These are phyloP conservation scores for Mallotus nudiflorus DNA, from an alignment of 345 rosid species.

Conservation along the genomic window DNA sequence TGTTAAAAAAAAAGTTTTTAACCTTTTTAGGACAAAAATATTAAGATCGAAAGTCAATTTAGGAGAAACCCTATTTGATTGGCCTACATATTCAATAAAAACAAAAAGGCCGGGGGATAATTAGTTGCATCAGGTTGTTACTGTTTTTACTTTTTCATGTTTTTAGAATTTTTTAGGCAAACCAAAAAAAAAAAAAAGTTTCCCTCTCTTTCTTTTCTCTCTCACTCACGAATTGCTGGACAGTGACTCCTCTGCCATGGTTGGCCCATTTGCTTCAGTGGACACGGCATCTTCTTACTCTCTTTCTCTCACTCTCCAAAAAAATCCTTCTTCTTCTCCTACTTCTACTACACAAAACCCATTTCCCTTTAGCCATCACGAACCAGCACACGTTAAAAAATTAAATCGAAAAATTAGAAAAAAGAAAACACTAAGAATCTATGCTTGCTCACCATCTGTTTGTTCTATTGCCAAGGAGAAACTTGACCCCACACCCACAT, in stretches of 20 bases:
- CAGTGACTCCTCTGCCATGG: conserved; percentile 26
- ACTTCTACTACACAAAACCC: background rate
- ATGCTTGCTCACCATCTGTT: conserved; percentile 48
- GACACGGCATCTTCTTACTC: conserved; percentile 28
- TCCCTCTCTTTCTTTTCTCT: background rate
- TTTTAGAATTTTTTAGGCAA: no score
- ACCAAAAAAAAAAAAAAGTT: no score
- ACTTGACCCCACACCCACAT: background rate
- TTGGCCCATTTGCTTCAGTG: conserved; percentile 29
- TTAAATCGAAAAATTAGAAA: background rate
- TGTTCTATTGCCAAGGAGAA: conserved; percentile 22
- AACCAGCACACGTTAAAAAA: no score
- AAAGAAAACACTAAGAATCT: conserved; percentile 33
- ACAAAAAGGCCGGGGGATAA: no score
- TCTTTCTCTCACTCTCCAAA: background rate
- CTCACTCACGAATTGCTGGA: conserved; percentile 7
- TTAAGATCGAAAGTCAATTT: no score
- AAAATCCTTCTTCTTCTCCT: background rate
- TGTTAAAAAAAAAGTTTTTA: no score
- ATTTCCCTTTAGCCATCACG: conserved; percentile 28
- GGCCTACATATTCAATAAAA: no score
- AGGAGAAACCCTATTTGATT: no score
- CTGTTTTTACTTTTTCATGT: no score
- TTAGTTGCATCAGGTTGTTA: no score
- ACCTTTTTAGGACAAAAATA: no score